phyloP scores from a whole-genome alignment of 2,329 filamentous ascomycete genomes.

The Mariannaea sp. region DNA sequence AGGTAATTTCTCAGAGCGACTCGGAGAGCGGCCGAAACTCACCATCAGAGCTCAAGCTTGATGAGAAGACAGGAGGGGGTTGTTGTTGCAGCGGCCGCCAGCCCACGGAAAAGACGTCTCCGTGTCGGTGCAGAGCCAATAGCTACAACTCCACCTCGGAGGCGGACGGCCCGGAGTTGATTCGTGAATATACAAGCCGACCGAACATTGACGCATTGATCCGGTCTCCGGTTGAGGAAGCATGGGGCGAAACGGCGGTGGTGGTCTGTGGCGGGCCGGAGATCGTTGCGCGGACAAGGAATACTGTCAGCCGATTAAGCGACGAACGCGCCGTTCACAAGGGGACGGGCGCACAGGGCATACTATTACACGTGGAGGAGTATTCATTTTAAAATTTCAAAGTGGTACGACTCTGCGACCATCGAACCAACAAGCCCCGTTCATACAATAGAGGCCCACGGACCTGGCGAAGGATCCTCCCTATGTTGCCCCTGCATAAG shows the following conservation, averaged over 20 bases:
- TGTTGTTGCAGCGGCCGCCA: slow-evolving; percentile 32
- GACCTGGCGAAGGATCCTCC: too few relatives aligned
- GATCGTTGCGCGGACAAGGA: slow-evolving; percentile 58
- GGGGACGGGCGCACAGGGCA: slow-evolving; percentile 66
- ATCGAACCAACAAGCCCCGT: too few relatives aligned
- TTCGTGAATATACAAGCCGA: slow-evolving; percentile 52
- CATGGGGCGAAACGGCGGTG: slow-evolving; percentile 64
- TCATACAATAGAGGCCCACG: too few relatives aligned
- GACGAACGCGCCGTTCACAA: slow-evolving; percentile 68
- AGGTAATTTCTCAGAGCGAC: neutral
- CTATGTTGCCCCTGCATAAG: too few relatives aligned
- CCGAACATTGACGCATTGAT: slow-evolving; percentile 59
- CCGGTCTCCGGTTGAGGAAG: slow-evolving; percentile 58
- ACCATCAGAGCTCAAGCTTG: slow-evolving; percentile 2
- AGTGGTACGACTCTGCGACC: neutral
- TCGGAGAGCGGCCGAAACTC: neutral
- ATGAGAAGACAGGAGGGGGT: slow-evolving; percentile 17
- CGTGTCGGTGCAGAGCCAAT: slow-evolving; percentile 12
- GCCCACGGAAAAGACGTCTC: slow-evolving; percentile 17
- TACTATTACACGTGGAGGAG: slow-evolving; percentile 64
- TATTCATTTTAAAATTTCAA: slow-evolving; percentile 53
- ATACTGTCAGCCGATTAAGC: slow-evolving; percentile 59
- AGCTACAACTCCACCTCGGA: slow-evolving; percentile 2
- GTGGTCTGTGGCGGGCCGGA: slow-evolving; percentile 64
- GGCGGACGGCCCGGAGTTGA: slow-evolving; percentile 32